Evolutionary conservation across 1,284 basidiomycete genomes (phyloP), one percentile per base, ranked within the genome.

Genomic region (Ganoderma lucidum): DNA sequence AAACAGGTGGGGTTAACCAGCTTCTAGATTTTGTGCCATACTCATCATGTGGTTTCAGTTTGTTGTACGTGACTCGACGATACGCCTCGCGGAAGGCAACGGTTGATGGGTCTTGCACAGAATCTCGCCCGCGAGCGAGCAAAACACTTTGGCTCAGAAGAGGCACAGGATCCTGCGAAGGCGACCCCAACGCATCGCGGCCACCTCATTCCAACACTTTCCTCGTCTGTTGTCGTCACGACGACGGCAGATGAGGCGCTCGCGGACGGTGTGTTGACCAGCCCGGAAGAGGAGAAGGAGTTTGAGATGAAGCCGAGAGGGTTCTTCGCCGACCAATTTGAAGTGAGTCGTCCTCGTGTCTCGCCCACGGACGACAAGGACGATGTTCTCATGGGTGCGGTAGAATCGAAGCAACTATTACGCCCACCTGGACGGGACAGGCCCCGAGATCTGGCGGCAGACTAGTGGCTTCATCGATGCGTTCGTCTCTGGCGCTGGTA

Each of bases 401-500:
- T 44, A 96, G 91, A 99, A 97, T 79, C 86, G 86, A 71, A 95
- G 93, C 77, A 99, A 99, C 78, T 96, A 92, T 78, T 86, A 92
- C 70, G 96, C 97, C 0, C 98, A 99, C 79, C 96, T 90, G 75
- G 82, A 90, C 45, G 94, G 95, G 1, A 99, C 97, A 0, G 98
- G 96, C 0, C 96, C 96, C 0, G 98, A 99, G 82, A 96, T 99
- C 51, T 96, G 96, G 92, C 86, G 92, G 63, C 98, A 99, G 78
- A 96, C 95, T 0, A 92, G 90, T 73, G 96, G 96, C 1, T 82
- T 83, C 30, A 75, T 98, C 1, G 88, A 94, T 76, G 96, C 93
- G 2, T 99, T 99, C 77, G 93, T 99, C 37, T 91, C 93, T n/a
- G 98, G 98, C 1, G 96, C 97, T 70, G 96, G 96, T 87, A 99